Evolutionary conservation across 164 flowering plant genomes (phyloP).

Genomic region (Platanus orientalis): DNA sequence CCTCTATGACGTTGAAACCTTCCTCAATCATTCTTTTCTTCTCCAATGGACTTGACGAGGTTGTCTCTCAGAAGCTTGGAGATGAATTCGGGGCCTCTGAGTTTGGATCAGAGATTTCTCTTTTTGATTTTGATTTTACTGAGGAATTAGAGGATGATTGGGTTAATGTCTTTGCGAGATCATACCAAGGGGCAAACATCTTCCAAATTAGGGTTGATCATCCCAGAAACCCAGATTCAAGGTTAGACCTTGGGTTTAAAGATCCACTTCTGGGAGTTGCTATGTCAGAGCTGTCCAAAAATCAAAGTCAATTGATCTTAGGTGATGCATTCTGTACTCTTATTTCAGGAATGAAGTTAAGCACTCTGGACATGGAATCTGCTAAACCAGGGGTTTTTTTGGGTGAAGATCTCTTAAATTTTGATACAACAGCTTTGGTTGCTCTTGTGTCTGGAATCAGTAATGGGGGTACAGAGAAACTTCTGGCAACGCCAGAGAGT

Average conservation of each 20-base stretch:
- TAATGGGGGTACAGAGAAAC: conserved; percentile 58
- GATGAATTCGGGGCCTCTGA: conserved; percentile 53
- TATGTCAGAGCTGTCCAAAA: conserved; percentile 5
- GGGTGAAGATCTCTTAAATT: conserved; percentile 46
- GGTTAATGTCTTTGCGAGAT: conserved; percentile 42
- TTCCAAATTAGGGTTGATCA: conserved; percentile 49
- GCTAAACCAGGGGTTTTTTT: conserved; percentile 13
- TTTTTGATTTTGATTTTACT: conserved; percentile 27
- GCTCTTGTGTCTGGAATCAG: conserved; percentile 91
- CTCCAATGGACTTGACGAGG: conserved; percentile 46
- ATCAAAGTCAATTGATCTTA: conserved; percentile 1
- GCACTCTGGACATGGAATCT: conserved; percentile 14
- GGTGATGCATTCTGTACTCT: conserved; percentile 40
- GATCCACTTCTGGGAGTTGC: conserved; percentile 7
- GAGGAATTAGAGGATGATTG: conserved; percentile 57
- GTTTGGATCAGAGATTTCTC: conserved; percentile 26
- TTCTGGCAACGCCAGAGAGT: conserved; percentile 51
- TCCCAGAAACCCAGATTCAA: conserved; percentile 1
- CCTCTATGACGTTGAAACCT: conserved; percentile 45
- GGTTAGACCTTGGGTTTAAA: conserved; percentile 8
- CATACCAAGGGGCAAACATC: conserved; percentile 37
- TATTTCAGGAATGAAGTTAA: conserved; percentile 34
- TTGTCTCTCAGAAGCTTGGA: conserved; percentile 28
- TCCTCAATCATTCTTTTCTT: conserved; percentile 67
- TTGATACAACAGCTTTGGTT: conserved; percentile 91